These are phyloP conservation scores for Crithidia sp. DNA, from an alignment of 208 protist genomes.

Conservation along the genomic window DNA sequence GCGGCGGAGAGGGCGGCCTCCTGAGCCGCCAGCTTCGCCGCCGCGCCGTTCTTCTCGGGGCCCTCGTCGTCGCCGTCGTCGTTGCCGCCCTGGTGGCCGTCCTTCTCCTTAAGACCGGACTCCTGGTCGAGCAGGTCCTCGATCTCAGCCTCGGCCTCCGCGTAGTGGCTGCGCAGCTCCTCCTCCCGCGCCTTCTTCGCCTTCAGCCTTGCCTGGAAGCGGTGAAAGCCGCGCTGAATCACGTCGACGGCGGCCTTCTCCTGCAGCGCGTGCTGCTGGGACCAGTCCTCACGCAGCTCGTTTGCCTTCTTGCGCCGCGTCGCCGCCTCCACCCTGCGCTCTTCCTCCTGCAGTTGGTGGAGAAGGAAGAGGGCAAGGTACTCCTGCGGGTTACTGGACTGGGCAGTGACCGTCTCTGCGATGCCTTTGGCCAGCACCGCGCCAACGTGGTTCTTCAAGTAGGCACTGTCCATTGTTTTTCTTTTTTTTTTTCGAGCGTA, in stretches of 20 bases:
- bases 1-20: constrained; percentile 49
- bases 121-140: constrained; percentile 76
- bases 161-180: constrained; percentile 54
- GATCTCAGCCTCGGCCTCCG: constrained; percentile 61
- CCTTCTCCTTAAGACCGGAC: constrained; percentile 21
- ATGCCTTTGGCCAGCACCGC: constrained; percentile 88
- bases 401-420: constrained; percentile 86
- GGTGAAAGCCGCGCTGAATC: constrained; percentile 75
- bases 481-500: no score
- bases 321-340: constrained; percentile 42
- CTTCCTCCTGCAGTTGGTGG: constrained; percentile 85
- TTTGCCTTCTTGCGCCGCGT: constrained; percentile 45
- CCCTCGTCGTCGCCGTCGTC: constrained; percentile 13
- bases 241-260: constrained; percentile 76
- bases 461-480: constrained; percentile 77
- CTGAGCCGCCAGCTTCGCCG: constrained; percentile 39
- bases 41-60: constrained; percentile 18
- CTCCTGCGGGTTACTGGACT: constrained; percentile 90
- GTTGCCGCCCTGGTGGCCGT: background rate
- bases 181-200: constrained; percentile 52
- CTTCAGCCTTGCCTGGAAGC: constrained; percentile 42
- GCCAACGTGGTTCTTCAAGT: constrained; percentile 85
- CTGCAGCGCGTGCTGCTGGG: constrained; percentile 41
- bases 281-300: constrained; percentile 61
- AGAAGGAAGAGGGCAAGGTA: constrained; percentile 90